Evolutionary conservation across 2,329 filamentous ascomycete genomes (phyloP), one percentile per base, ranked within the genome.

Genomic region (Mariannaea sp.): DNA sequence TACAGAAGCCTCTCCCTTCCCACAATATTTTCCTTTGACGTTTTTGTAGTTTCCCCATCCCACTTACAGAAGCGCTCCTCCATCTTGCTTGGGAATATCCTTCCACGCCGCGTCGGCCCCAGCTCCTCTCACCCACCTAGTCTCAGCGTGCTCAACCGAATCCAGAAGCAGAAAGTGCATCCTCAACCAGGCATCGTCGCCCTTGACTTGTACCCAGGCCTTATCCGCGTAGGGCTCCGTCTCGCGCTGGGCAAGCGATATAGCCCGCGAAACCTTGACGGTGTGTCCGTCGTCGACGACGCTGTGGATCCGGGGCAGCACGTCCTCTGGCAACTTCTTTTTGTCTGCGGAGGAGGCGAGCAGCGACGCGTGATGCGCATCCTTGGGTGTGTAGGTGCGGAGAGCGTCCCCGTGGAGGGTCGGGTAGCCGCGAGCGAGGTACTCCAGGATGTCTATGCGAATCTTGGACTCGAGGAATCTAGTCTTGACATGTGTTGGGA

Each of bases 391-490:
- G 65, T 94, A 93, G 0, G 71, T 67, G 1, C 70, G 71, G 47
- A 96, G 80, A 41, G 85, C 79, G 3, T 85, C 77, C 0, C 83
- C 52, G 0, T 80, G 72, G 1, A 92, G 78, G 0, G 79, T 71
- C 1, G 90, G 87, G 1, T 79, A 80, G 3, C 80, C 81, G 8
- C 88, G 80, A 1, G 87, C 88, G 1, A 86, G 82, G 68, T 95
- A 96, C 72, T 91, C 78, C 5, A 86, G 66, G 5, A 96, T 74
- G 67, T 94, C 89, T 61, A 86, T 73, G 35, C 91, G 83, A 43
- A 86, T 88, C 71, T 95, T 96, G 83, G 86, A 92, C 71, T 94
- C 88, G 7, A 96, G 76, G 0, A 96, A 73, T 5, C 89, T 84
- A 10, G 79, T 75, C 67, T 92, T 93, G 41, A 77, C 75, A 7